Percentiles rank a stretch among this genome's conserved stretches.
These are phyloP conservation scores for Leccinum aurantiacum DNA, from an alignment of 768 basidiomycete genomes.

Conservation along the genomic window DNA sequence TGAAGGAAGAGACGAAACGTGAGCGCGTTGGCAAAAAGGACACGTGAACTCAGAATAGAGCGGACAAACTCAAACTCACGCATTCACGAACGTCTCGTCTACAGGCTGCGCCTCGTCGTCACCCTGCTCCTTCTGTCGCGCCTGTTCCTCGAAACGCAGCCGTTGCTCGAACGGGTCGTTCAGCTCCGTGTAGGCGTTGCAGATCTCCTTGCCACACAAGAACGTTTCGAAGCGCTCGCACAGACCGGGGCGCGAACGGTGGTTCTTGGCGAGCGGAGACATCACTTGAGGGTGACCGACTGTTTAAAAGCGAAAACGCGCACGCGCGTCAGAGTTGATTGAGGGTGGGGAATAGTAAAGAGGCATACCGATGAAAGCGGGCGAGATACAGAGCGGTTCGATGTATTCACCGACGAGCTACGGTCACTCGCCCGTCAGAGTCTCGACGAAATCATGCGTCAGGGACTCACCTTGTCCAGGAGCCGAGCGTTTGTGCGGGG, in stretches of 20 bases:
- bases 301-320: constrained; percentile 24
- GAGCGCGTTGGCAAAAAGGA: not conserved
- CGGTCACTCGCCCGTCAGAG: not conserved
- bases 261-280: constrained; percentile 99
- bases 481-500: constrained; percentile 93
- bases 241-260: constrained; percentile 93
- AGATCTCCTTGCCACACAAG: constrained; percentile 97
- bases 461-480: constrained; percentile 79
- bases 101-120: constrained; percentile 98
- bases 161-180: constrained; percentile 98
- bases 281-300: constrained; percentile 99
- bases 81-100: constrained; percentile 94
- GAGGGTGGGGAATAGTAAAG: not conserved
- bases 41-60: not conserved
- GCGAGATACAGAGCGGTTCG: constrained; percentile 94
- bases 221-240: constrained; percentile 99
- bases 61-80: constrained; percentile 44
- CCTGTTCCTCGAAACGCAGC: constrained; percentile 93
- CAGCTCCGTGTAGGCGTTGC: constrained; percentile 99
- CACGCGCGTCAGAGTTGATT: not conserved
- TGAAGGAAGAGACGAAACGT: no score
- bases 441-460: not conserved
- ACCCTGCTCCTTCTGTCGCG: constrained; percentile 91
- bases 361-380: constrained; percentile 83
- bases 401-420: constrained; percentile 98